These are phyloP conservation scores for Claviceps monticola DNA, from an alignment of 2,329 filamentous ascomycete genomes.

Conservation along the genomic window DNA sequence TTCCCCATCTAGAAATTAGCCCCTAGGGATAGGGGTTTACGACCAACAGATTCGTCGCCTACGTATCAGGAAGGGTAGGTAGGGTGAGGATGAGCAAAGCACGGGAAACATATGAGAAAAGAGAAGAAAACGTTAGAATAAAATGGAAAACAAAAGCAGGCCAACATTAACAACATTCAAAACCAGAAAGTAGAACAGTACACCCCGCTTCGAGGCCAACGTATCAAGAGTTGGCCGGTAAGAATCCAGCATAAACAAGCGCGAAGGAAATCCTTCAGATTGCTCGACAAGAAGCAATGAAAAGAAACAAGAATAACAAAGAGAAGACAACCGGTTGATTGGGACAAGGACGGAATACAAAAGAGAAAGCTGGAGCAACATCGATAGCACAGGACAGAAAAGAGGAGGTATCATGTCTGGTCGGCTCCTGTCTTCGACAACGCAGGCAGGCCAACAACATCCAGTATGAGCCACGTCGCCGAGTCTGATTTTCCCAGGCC, in stretches of 20 bases:
- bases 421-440: slow-evolving; percentile 14
- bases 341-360: slow-evolving; percentile 1
- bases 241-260: slow-evolving; percentile 17
- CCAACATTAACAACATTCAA: slow-evolving; percentile 16
- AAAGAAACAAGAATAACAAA: slow-evolving; percentile 7
- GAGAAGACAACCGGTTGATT: slow-evolving; percentile 2
- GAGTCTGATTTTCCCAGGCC: not conserved
- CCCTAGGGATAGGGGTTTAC: not conserved
- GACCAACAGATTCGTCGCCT: not conserved
- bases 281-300: slow-evolving; percentile 6
- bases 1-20: not conserved
- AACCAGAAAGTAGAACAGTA: slow-evolving; percentile 21
- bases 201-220: slow-evolving; percentile 20
- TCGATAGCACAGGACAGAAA: slow-evolving; percentile 11
- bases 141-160: not conserved
- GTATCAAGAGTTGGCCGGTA: slow-evolving; percentile 15
- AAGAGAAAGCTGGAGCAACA: slow-evolving; percentile 6
- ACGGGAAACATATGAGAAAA: slow-evolving; percentile 5
- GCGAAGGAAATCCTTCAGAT: slow-evolving; percentile 21
- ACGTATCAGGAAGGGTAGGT: slow-evolving; percentile 4
- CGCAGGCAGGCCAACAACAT: slow-evolving; percentile 10
- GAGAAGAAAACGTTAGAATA: not conserved
- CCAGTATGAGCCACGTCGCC: slow-evolving; percentile 11
- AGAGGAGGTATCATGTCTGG: slow-evolving; percentile 23
- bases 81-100: no score